These are phyloP conservation scores for Phylloporus scabripes DNA, from an alignment of 768 basidiomycete species.

Conservation along the genomic window DNA sequence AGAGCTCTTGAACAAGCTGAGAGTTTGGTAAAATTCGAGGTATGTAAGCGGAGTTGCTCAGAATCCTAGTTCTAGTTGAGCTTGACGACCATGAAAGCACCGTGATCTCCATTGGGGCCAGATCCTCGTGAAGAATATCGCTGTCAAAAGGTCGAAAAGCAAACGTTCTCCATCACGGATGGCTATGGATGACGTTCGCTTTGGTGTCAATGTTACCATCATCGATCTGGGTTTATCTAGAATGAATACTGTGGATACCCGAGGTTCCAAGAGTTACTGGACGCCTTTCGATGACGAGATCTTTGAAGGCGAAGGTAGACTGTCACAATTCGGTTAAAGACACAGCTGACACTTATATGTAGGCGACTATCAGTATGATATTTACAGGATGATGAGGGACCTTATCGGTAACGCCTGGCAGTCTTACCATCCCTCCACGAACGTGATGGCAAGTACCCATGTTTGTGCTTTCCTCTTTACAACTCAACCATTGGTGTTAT, in stretches of 20 bases:
- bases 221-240: constrained; percentile 95
- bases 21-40: constrained; percentile 79
- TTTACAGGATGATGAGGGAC: constrained; percentile 83
- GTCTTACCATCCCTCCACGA: constrained; percentile 74
- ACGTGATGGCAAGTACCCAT: constrained; percentile 68
- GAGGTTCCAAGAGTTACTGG: constrained; percentile 52
- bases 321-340: not conserved
- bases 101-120: constrained; percentile 99
- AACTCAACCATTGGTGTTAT: constrained; percentile 10
- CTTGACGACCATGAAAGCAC: constrained; percentile 51
- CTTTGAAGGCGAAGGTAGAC: constrained; percentile 85
- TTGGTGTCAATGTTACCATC: constrained; percentile 75
- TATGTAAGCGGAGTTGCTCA: constrained; percentile 30
- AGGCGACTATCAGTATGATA: constrained; percentile 93
- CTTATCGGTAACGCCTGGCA: constrained; percentile 64
- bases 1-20: constrained; percentile 78
- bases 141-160: constrained; percentile 31
- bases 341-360: constrained; percentile 11
- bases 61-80: not conserved
- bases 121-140: constrained; percentile 68
- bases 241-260: constrained; percentile 55
- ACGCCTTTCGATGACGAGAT: constrained; percentile 84
- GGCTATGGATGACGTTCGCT: constrained; percentile 58
- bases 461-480: not conserved
- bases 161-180: constrained; percentile 31